A percentile compares a stretch with the other conserved stretches of the same genome.
Conservation (phyloP, 306 rosid species). For the Adenanthera pavonina region DNA sequence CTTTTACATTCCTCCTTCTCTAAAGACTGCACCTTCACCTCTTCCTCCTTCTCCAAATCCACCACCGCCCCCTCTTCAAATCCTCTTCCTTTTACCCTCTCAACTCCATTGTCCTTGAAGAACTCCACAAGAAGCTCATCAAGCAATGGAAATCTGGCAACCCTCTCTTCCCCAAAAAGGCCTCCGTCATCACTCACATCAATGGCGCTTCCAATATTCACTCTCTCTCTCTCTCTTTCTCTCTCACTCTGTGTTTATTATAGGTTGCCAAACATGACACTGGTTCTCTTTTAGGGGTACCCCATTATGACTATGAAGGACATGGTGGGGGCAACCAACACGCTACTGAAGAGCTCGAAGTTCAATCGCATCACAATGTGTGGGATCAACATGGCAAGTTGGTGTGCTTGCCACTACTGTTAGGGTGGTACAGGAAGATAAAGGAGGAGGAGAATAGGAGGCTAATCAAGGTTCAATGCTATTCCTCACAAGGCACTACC, state of each 20-base stretch:
- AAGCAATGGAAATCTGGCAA: constrained; percentile 61
- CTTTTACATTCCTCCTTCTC: too few relatives aligned
- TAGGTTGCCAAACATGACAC: constrained; percentile 38
- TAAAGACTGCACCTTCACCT: too few relatives aligned
- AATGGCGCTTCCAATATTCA: constrained; percentile 43
- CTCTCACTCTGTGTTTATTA: not conserved
- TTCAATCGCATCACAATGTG: constrained; percentile 68
- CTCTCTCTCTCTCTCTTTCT: constrained; percentile 42
- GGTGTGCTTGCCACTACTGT: constrained; percentile 66
- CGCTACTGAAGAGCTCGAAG: constrained; percentile 46
- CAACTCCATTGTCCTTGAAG: constrained; percentile 66
- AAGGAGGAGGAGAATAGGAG: constrained; percentile 71
- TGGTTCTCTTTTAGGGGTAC: constrained; percentile 51
- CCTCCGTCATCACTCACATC: constrained; percentile 57
- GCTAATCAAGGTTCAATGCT: constrained; percentile 83
- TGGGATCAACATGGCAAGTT: constrained; percentile 68
- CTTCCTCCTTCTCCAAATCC: constrained; percentile 1
- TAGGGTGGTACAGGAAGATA: constrained; percentile 74
- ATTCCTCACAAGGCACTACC: constrained; percentile 66
- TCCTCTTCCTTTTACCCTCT: constrained; percentile 50
- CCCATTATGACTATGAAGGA: constrained; percentile 73
- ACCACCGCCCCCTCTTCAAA: constrained; percentile 54
- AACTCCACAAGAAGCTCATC: constrained; percentile 68
- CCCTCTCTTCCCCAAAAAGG: constrained; percentile 58
- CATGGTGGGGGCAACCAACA: constrained; percentile 52